Percentiles rank a stretch among this genome's conserved stretches.
Evolutionary conservation across 2,329 filamentous ascomycete genomes (phyloP).

Genomic region (Stemphylium vesicarium): DNA sequence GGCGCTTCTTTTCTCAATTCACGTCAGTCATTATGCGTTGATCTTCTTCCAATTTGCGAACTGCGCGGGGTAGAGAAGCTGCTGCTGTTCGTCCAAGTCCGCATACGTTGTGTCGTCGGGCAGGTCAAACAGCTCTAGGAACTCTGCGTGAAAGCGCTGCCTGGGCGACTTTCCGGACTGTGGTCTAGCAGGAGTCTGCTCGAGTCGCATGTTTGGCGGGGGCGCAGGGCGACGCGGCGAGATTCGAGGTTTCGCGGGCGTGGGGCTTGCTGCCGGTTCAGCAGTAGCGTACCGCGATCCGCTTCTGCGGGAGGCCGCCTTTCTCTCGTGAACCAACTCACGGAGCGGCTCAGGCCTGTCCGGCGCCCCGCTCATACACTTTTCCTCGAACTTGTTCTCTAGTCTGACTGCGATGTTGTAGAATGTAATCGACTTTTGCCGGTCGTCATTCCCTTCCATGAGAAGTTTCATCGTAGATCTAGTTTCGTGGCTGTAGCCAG

Average conservation of each 20-base stretch:
- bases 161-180: not conserved
- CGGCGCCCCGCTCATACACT: constrained; percentile 3
- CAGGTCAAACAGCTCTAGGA: constrained; percentile 11
- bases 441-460: constrained; percentile 11
- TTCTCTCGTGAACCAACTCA: constrained; percentile 12
- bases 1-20: constrained; percentile 1
- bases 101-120: not conserved
- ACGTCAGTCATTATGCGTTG: not conserved
- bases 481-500: constrained; percentile 18
- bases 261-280: not conserved
- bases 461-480: constrained; percentile 15
- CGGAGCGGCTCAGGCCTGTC: constrained; percentile 14
- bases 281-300: not conserved
- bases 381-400: constrained; percentile 17
- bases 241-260: not conserved
- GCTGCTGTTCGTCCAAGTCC: constrained; percentile 11
- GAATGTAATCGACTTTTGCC: constrained; percentile 14
- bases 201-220: not conserved
- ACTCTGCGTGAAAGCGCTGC: constrained; percentile 8
- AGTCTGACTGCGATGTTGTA: constrained; percentile 19
- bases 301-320: not conserved
- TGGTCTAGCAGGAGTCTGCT: constrained; percentile 2
- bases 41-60: constrained; percentile 12
- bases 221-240: not conserved
- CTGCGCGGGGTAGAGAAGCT: constrained; percentile 15